Conservation (phyloP, 176 grass and related monocot genomes). For the Triticum urartu region DNA sequence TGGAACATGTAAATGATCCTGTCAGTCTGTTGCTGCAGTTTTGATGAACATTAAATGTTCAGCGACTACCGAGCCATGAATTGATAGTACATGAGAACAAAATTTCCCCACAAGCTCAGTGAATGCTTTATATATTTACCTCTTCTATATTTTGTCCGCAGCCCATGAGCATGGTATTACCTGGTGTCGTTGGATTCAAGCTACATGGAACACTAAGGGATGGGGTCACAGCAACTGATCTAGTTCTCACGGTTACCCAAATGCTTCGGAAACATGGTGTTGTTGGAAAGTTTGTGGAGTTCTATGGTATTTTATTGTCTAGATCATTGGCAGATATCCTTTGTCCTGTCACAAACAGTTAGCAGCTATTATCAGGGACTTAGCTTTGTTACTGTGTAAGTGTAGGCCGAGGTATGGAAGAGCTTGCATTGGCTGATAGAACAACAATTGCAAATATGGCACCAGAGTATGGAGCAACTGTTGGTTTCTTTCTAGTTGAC, state of each 20-base stretch:
- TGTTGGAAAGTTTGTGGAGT: background rate
- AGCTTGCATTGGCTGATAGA: conserved; percentile 52
- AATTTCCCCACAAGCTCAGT: background rate
- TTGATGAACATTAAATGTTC: background rate
- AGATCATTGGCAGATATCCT: background rate
- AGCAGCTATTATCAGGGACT: background rate
- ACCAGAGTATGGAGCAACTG: conserved; percentile 70
- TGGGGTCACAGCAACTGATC: conserved; percentile 12
- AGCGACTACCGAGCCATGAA: background rate
- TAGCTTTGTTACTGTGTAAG: background rate
- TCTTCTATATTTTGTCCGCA: background rate
- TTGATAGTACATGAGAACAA: background rate
- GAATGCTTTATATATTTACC: background rate
- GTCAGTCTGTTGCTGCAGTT: background rate
- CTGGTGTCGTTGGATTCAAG: conserved; percentile 1
- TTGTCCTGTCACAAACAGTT: background rate
- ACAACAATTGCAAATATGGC: conserved; percentile 81
- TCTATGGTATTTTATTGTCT: background rate
- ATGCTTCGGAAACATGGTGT: conserved; percentile 12
- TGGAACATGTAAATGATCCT: background rate
- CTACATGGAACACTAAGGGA: conserved; percentile 11
- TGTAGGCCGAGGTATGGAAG: background rate
- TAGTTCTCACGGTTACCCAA: conserved; percentile 7
- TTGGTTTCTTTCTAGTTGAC: conserved; percentile 69
- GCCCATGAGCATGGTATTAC: conserved; percentile 17